phyloP scores from a whole-genome alignment of 2,329 filamentous ascomycete genomes.

The Ambrosiella beaveri region DNA sequence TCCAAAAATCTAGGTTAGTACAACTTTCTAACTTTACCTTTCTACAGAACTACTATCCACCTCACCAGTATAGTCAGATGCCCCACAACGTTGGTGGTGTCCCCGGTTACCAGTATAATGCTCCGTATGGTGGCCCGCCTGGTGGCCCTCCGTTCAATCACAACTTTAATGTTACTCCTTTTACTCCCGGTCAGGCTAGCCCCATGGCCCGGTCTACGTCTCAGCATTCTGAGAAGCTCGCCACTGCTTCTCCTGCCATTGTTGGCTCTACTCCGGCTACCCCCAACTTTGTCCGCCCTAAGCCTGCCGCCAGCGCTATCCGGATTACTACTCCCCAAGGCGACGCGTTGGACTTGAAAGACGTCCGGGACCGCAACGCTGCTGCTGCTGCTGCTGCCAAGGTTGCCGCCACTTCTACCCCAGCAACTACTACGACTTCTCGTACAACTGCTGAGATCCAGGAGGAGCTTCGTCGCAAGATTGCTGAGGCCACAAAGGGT shows the following conservation, averaged over 20 bases:
- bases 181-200: slow-evolving; percentile 28
- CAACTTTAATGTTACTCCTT: slow-evolving; percentile 10
- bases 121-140: slow-evolving; percentile 31
- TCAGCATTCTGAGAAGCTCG: slow-evolving; percentile 32
- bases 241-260: slow-evolving; percentile 35
- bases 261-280: slow-evolving; percentile 34
- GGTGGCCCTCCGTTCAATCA: slow-evolving; percentile 23
- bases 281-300: slow-evolving; percentile 9
- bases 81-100: slow-evolving; percentile 14
- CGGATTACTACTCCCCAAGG: slow-evolving; percentile 72
- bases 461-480: slow-evolving; percentile 65
- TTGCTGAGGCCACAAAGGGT: slow-evolving; percentile 40
- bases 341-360: slow-evolving; percentile 55
- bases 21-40: neutral
- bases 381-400: slow-evolving; percentile 46
- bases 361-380: slow-evolving; percentile 38
- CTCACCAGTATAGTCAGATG: neutral
- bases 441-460: slow-evolving; percentile 52
- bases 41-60: neutral
- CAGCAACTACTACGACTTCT: slow-evolving; percentile 51
- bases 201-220: slow-evolving; percentile 72
- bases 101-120: slow-evolving; percentile 27
- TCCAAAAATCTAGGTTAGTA: neutral
- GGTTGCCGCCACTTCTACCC: slow-evolving; percentile 55
- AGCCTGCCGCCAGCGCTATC: slow-evolving; percentile 40